These are phyloP conservation scores for Coccomyxa sp. DNA, from an alignment of 139 green algal genomes.

Conservation along the genomic window DNA sequence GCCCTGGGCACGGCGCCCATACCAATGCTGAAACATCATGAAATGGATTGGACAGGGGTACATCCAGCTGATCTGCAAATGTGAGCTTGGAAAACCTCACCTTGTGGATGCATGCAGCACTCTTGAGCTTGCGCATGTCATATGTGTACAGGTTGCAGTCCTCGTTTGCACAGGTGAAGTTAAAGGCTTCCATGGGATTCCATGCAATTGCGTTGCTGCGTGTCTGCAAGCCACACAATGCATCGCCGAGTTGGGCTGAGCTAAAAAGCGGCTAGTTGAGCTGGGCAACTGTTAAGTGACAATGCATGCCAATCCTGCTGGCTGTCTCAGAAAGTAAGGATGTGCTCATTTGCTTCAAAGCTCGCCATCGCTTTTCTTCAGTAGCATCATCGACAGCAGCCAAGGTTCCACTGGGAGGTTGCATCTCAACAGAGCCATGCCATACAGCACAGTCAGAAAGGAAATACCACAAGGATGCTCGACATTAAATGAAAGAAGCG, in stretches of 20 bases:
- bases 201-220: slow-evolving; percentile 86
- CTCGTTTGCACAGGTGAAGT: slow-evolving; percentile 95
- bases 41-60: no score
- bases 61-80: no score
- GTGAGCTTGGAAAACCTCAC: slow-evolving; percentile 17
- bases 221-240: slow-evolving; percentile 62
- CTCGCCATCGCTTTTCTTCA: no score
- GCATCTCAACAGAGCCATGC: no score
- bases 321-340: not conserved
- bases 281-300: not conserved
- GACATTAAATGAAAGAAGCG: no score
- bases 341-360: not conserved
- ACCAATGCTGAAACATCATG: no score
- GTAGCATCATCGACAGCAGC: no score
- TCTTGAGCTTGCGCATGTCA: slow-evolving; percentile 91
- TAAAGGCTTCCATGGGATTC: slow-evolving; percentile 98
- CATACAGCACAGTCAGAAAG: no score
- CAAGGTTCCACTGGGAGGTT: no score
- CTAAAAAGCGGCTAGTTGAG: not conserved
- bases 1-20: no score
- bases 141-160: slow-evolving; percentile 96
- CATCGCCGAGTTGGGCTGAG: not conserved
- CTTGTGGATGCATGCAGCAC: slow-evolving; percentile 86
- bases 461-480: no score
- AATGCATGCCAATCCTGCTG: not conserved